Evolutionary conservation across 2,329 filamentous ascomycete genomes (phyloP).

Genomic region (Colletotrichum spinosum): DNA sequence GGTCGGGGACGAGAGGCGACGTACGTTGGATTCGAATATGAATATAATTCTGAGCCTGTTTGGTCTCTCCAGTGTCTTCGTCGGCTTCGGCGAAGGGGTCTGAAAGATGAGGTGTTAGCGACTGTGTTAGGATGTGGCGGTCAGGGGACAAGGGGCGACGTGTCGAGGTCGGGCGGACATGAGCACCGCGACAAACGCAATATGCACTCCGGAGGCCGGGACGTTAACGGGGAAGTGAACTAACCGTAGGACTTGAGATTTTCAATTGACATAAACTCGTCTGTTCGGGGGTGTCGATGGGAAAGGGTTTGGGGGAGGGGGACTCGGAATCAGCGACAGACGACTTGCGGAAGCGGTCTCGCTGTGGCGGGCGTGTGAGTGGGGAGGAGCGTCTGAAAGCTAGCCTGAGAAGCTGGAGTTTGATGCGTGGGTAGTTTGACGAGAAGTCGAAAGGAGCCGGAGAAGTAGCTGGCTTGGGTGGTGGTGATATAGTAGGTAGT

Average conservation of each 20-base stretch:
- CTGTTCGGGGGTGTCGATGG: slow-evolving; percentile 70
- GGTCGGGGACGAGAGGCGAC: slow-evolving; percentile 49
- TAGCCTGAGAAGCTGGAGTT: no score
- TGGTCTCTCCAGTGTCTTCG: slow-evolving; percentile 96
- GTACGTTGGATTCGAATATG: slow-evolving; percentile 99
- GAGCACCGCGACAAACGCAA: neutral
- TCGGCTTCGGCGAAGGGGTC: slow-evolving; percentile 99
- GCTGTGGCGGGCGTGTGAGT: slow-evolving; percentile 46
- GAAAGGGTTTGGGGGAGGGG: slow-evolving; percentile 62
- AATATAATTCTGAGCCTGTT: slow-evolving; percentile 97
- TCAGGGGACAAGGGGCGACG: slow-evolving; percentile 17
- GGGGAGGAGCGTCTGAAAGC: neutral
- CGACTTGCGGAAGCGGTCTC: slow-evolving; percentile 59
- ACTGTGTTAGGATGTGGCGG: slow-evolving; percentile 21
- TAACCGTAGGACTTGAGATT: slow-evolving; percentile 96
- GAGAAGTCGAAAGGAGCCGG: slow-evolving; percentile 1
- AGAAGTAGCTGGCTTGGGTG: neutral
- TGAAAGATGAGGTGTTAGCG: slow-evolving; percentile 54
- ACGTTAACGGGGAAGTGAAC: slow-evolving; percentile 47
- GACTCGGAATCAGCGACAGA: slow-evolving; percentile 62
- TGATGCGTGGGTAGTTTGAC: neutral
- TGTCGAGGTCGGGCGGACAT: neutral
- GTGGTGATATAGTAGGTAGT: slow-evolving; percentile 28
- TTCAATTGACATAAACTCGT: slow-evolving; percentile 99
- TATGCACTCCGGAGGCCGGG: neutral